Percentiles rank a stretch among this genome's conserved stretches.
Evolutionary conservation across 1,284 basidiomycete genomes (phyloP).

Genomic region (Polyporus tsugae): DNA sequence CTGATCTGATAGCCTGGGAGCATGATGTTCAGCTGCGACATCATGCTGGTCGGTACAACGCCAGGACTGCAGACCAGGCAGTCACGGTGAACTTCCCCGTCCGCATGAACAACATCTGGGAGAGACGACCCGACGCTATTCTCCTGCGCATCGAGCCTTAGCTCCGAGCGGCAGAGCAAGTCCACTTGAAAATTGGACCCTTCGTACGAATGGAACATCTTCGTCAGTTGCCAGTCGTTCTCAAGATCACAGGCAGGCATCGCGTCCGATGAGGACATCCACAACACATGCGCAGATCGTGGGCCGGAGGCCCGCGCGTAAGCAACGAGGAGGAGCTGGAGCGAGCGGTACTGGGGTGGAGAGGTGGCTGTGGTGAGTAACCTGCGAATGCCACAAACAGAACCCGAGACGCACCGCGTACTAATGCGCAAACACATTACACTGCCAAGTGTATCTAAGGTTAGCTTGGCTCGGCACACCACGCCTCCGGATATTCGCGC

Average conservation of each 20-base stretch:
- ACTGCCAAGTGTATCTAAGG: conserved; percentile 86
- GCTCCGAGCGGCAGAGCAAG: conserved; percentile 63
- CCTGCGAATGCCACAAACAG: not conserved
- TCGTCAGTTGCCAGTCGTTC: conserved; percentile 83
- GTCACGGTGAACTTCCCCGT: conserved; percentile 59
- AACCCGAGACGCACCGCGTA: conserved; percentile 66
- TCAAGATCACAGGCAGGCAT: conserved; percentile 62
- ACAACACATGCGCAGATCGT: conserved; percentile 71
- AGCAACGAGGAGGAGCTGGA: conserved; percentile 58
- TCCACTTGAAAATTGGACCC: conserved; percentile 86
- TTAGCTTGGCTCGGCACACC: conserved; percentile 76
- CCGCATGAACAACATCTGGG: conserved; percentile 20
- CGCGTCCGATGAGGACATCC: conserved; percentile 83
- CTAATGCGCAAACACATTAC: conserved; percentile 87
- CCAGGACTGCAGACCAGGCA: conserved; percentile 79
- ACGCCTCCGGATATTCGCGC: conserved; percentile 67
- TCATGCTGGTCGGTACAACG: conserved; percentile 67
- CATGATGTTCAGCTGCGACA: conserved; percentile 29
- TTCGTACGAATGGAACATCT: conserved; percentile 73
- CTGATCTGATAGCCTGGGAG: conserved; percentile 40
- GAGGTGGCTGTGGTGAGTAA: too few relatives aligned
- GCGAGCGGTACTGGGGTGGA: conserved; percentile 58
- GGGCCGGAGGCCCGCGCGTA: conserved; percentile 38
- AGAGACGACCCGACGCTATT: conserved; percentile 4
- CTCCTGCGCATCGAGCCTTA: conserved; percentile 54